These are phyloP conservation scores for Byssochlamys sp. DNA, from an alignment of 2,329 filamentous ascomycete species.

Conservation along the genomic window DNA sequence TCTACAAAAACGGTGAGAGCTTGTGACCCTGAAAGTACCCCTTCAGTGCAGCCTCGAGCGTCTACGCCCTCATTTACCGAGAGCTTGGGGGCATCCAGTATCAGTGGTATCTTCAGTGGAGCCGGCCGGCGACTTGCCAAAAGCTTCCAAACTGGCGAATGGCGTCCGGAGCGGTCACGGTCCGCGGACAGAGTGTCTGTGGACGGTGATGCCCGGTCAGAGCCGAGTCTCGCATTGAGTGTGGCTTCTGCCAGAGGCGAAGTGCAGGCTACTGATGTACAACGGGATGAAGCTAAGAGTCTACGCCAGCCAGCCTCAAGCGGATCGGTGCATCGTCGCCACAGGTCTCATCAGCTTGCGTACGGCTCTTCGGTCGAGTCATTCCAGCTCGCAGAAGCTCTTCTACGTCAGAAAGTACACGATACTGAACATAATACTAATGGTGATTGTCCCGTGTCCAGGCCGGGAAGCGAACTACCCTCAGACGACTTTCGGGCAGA, in stretches of 20 bases:
- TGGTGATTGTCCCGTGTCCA: constrained; percentile 7
- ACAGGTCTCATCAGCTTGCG: constrained; percentile 27
- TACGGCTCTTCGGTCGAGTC: constrained; percentile 23
- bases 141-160: constrained; percentile 27
- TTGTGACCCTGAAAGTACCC: constrained; percentile 16
- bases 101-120: constrained; percentile 33
- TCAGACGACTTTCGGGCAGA: constrained; percentile 11
- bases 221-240: constrained; percentile 36
- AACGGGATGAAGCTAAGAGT: constrained; percentile 16
- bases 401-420: constrained; percentile 22
- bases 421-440: constrained; percentile 15
- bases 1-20: constrained; percentile 38
- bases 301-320: constrained; percentile 7
- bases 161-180: constrained; percentile 24
- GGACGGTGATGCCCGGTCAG: constrained; percentile 28
- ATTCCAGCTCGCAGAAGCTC: constrained; percentile 26
- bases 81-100: constrained; percentile 20
- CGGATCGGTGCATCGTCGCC: constrained; percentile 23
- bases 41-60: constrained; percentile 15
- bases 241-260: constrained; percentile 36
- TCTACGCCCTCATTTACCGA: constrained; percentile 21
- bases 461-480: constrained; percentile 16
- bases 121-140: constrained; percentile 28
- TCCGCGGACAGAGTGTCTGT: constrained; percentile 26
- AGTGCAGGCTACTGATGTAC: constrained; percentile 29